Percentiles rank a stretch among this genome's conserved stretches.
Evolutionary conservation across 2,329 filamentous ascomycete genomes (phyloP).

Genomic region (Paraphaeosphaeria sporulosa): DNA sequence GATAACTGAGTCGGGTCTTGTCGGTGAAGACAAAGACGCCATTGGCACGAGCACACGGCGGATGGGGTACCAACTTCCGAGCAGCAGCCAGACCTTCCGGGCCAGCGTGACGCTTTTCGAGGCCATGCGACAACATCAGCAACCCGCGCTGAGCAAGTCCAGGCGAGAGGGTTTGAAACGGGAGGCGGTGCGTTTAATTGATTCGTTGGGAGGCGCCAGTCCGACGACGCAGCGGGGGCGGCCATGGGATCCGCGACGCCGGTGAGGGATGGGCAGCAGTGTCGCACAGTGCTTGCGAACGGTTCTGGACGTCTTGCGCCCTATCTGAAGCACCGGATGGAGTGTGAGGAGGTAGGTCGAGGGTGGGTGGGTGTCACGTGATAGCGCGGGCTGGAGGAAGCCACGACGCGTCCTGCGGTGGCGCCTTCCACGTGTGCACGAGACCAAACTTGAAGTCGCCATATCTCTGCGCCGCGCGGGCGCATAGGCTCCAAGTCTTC

Average conservation of each 20-base stretch:
- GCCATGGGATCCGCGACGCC: constrained; percentile 6
- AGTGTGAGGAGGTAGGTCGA: constrained; percentile 23
- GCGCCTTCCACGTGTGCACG: background rate
- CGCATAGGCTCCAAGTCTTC: too few relatives aligned
- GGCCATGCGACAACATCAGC: constrained; percentile 15
- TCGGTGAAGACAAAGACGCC: constrained; percentile 43
- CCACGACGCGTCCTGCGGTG: background rate
- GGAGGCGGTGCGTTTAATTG: constrained; percentile 28
- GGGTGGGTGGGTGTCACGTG: constrained; percentile 9
- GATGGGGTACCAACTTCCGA: constrained; percentile 15
- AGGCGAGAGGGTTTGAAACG: constrained; percentile 36
- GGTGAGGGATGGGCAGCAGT: background rate
- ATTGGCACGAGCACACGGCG: constrained; percentile 26
- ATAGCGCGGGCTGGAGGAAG: constrained; percentile 2
- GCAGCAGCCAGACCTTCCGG: constrained; percentile 20
- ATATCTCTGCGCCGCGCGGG: background rate
- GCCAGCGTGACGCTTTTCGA: constrained; percentile 14
- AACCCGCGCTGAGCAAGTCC: constrained; percentile 23
- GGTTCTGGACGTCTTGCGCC: background rate
- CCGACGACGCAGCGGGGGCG: constrained; percentile 4
- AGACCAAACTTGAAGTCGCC: constrained; percentile 10
- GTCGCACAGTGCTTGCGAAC: background rate
- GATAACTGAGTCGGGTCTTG: constrained; percentile 22
- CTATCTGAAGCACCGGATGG: constrained; percentile 8
- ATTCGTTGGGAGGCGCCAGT: constrained; percentile 14